These are phyloP conservation scores for Erythrophleum fordii DNA, from an alignment of 306 rosid species.

Conservation along the genomic window DNA sequence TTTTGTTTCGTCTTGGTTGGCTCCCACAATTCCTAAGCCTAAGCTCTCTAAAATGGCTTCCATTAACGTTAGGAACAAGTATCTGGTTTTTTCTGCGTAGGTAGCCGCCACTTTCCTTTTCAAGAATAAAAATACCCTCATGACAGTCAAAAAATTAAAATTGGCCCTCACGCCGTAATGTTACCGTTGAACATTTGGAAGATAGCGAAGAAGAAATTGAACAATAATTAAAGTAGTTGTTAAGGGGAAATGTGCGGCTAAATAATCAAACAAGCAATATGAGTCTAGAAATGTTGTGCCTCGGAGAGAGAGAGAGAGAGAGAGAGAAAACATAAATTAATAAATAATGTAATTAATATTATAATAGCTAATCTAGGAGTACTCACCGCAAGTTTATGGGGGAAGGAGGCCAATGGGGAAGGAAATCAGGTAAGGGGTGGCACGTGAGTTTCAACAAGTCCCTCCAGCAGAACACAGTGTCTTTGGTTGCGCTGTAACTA, in stretches of 20 bases:
- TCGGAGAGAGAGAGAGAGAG: too few species aligned
- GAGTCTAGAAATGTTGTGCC: too few species aligned
- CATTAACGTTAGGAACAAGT: constrained; percentile 60
- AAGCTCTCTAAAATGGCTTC: constrained; percentile 77
- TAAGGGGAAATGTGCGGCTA: too few species aligned
- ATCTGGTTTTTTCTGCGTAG: constrained; percentile 65
- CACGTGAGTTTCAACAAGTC: constrained; percentile 85
- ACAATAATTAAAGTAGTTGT: too few species aligned
- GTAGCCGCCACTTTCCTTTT: constrained; percentile 61
- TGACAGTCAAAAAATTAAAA: background rate
- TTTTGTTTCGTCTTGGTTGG: constrained; percentile 31
- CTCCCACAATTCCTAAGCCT: constrained; percentile 58
- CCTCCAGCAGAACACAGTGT: constrained; percentile 82
- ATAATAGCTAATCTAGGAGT: background rate
- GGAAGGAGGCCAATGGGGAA: constrained; percentile 80
- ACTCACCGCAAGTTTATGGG: constrained; percentile 70
- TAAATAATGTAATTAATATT: background rate
- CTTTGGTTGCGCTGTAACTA: constrained; percentile 77
- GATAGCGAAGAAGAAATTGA: background rate
- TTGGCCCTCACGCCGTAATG: background rate
- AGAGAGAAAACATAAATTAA: background rate
- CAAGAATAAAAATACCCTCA: background rate
- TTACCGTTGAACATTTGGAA: too few species aligned
- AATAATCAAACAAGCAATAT: too few species aligned
- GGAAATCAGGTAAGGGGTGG: constrained; percentile 61